Conservation (phyloP, 2,329 filamentous ascomycete species). For the Chalara sp. region DNA sequence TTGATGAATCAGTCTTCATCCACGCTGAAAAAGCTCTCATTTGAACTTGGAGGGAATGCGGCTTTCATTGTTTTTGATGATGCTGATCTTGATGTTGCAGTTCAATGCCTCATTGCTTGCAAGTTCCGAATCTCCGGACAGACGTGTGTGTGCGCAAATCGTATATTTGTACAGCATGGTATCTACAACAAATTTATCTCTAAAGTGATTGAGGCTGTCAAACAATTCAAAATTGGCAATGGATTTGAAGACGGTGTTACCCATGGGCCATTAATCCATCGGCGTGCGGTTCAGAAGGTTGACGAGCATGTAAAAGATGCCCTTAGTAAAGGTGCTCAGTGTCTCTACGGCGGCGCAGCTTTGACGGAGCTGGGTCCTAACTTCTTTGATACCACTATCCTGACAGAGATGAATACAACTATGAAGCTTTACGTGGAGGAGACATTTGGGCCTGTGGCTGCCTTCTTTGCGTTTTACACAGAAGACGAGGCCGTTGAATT, state of each 20-base stretch:
- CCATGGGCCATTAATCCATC: slow-evolving; percentile 50
- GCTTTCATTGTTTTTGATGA: slow-evolving; percentile 22
- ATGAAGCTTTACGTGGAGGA: slow-evolving; percentile 52
- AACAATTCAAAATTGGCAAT: slow-evolving; percentile 51
- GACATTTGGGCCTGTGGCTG: slow-evolving; percentile 56
- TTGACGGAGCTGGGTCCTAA: slow-evolving; percentile 45
- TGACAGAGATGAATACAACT: slow-evolving; percentile 45
- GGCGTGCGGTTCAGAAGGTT: slow-evolving; percentile 46
- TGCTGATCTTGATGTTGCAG: slow-evolving; percentile 31
- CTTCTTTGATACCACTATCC: slow-evolving; percentile 61
- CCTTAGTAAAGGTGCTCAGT: slow-evolving; percentile 48
- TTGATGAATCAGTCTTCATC: slow-evolving; percentile 24
- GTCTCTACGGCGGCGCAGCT: slow-evolving; percentile 51
- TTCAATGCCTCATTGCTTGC: slow-evolving; percentile 38
- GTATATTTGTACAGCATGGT: slow-evolving; percentile 66
- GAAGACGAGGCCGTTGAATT: slow-evolving; percentile 52
- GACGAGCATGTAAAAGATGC: slow-evolving; percentile 55
- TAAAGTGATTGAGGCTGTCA: background rate
- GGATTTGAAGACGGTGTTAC: slow-evolving; percentile 46
- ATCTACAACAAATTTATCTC: background rate
- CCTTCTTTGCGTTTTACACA: slow-evolving; percentile 54
- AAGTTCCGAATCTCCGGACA: slow-evolving; percentile 92
- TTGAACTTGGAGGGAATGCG: slow-evolving; percentile 37
- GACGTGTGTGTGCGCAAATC: too few species aligned
- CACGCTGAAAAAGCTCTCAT: slow-evolving; percentile 32